Percentiles rank a stretch among this genome's conserved stretches.
Evolutionary conservation across 352 stramenopile species (phyloP).

Genomic region (Globisporangium takayamanum): DNA sequence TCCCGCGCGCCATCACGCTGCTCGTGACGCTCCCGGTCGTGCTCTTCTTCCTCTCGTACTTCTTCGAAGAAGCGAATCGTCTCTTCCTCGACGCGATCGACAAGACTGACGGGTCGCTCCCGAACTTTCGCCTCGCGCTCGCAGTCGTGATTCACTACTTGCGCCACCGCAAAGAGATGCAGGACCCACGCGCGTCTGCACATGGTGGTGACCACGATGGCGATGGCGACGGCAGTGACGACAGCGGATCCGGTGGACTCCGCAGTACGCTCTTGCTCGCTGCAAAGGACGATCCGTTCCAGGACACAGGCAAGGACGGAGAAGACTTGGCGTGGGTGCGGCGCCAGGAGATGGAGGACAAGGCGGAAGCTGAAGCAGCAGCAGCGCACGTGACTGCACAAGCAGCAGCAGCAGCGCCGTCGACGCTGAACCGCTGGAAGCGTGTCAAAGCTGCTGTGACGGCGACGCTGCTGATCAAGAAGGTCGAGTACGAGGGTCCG

Average conservation of each 20-base stretch:
- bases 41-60: constrained; percentile 75
- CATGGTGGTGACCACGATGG: not conserved
- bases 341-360: constrained; percentile 22
- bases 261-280: constrained; percentile 28
- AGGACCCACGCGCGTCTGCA: constrained; percentile 10
- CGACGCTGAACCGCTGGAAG: constrained; percentile 42
- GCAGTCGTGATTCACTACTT: constrained; percentile 76
- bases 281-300: constrained; percentile 48
- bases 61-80: constrained; percentile 65
- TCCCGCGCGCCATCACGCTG: constrained; percentile 44
- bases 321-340: constrained; percentile 40
- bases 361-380: constrained; percentile 19
- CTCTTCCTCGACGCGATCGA: constrained; percentile 71
- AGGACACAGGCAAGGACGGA: constrained; percentile 49
- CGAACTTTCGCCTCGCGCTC: constrained; percentile 72
- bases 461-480: constrained; percentile 51
- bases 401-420: constrained; percentile 9
- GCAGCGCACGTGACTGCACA: constrained; percentile 7
- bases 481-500: constrained; percentile 47
- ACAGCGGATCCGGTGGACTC: not conserved
- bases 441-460: constrained; percentile 43
- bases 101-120: constrained; percentile 60
- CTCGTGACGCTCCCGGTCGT: constrained; percentile 53
- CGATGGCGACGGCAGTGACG: not conserved
- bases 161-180: constrained; percentile 57